These are phyloP conservation scores for Eustoma russellianum DNA, from an alignment of 257 asterid genomes.

Conservation along the genomic window DNA sequence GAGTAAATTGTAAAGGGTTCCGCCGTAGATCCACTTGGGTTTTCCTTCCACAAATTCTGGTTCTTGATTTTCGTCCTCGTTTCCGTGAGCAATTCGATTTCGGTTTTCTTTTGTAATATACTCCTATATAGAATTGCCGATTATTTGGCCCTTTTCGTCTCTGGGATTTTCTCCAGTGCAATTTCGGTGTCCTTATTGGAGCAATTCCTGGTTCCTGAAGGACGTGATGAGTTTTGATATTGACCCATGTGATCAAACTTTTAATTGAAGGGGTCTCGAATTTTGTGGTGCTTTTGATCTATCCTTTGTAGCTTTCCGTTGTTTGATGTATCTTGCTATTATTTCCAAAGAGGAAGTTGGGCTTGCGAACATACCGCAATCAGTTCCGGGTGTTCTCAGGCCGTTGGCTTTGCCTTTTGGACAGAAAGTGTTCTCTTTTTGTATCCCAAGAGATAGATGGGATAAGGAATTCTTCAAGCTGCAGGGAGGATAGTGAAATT, in stretches of 20 bases:
- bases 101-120: not conserved
- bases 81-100: not conserved
- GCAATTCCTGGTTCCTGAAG: not conserved
- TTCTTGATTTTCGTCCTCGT: not conserved
- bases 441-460: slow-evolving; percentile 66
- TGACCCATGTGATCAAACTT: slow-evolving; percentile 22
- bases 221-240: slow-evolving; percentile 12
- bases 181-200: slow-evolving; percentile 6
- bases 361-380: slow-evolving; percentile 66
- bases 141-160: slow-evolving; percentile 2
- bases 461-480: slow-evolving; percentile 75
- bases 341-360: slow-evolving; percentile 31
- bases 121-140: not conserved
- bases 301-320: slow-evolving; percentile 7
- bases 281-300: slow-evolving; percentile 7
- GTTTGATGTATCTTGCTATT: slow-evolving; percentile 62
- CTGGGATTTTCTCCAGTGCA: not conserved
- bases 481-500: slow-evolving; percentile 53
- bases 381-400: slow-evolving; percentile 64
- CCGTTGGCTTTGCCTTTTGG: slow-evolving; percentile 47
- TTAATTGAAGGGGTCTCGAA: slow-evolving; percentile 21
- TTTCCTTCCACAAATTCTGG: not conserved
- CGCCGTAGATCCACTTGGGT: not conserved
- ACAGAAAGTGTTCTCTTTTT: slow-evolving; percentile 40
- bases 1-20: not conserved